A percentile compares a stretch with the other conserved stretches of the same genome.
Evolutionary conservation across 345 rosid genomes (phyloP).

Genomic region (Psidium guajava): DNA sequence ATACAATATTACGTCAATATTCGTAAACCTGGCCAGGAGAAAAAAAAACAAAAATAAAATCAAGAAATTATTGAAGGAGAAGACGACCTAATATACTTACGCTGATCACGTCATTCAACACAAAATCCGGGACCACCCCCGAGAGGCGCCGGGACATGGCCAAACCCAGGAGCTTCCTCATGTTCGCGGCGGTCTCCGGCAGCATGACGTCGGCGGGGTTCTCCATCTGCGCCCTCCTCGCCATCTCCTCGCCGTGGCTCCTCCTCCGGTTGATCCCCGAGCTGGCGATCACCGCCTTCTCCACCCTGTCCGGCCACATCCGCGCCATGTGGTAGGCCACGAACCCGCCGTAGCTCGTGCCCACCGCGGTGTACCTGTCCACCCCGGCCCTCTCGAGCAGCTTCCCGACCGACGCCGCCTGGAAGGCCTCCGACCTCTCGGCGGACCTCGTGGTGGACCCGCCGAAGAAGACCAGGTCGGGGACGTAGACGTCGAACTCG

Average conservation of each 20-base stretch:
- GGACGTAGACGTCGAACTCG: slow-evolving; percentile 46
- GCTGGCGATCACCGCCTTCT: slow-evolving; percentile 76
- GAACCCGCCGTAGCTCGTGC: slow-evolving; percentile 93
- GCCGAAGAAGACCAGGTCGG: slow-evolving; percentile 77
- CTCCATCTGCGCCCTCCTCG: slow-evolving; percentile 32
- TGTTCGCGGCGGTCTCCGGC: slow-evolving; percentile 47
- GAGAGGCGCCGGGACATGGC: slow-evolving; percentile 23
- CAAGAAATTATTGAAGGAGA: background rate
- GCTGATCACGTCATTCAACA: slow-evolving; percentile 39
- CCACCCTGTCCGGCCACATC: slow-evolving; percentile 64
- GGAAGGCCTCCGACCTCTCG: slow-evolving; percentile 64
- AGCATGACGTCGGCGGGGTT: slow-evolving; percentile 51
- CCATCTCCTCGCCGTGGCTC: slow-evolving; percentile 33
- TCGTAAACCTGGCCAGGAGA: background rate
- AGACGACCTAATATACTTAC: slow-evolving; percentile 19
- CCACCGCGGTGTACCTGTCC: slow-evolving; percentile 37
- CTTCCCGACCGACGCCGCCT: slow-evolving; percentile 49
- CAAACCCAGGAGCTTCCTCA: slow-evolving; percentile 38
- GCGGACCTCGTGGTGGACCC: slow-evolving; percentile 43
- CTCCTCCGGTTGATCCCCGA: slow-evolving; percentile 58
- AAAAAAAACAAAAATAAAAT: background rate
- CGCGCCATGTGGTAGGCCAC: slow-evolving; percentile 74
- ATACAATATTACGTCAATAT: background rate
- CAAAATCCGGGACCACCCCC: slow-evolving; percentile 38
- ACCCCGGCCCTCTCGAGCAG: slow-evolving; percentile 43